Conservation (phyloP, 176 grass and related monocot genomes). For the Aegilops umbellulata region DNA sequence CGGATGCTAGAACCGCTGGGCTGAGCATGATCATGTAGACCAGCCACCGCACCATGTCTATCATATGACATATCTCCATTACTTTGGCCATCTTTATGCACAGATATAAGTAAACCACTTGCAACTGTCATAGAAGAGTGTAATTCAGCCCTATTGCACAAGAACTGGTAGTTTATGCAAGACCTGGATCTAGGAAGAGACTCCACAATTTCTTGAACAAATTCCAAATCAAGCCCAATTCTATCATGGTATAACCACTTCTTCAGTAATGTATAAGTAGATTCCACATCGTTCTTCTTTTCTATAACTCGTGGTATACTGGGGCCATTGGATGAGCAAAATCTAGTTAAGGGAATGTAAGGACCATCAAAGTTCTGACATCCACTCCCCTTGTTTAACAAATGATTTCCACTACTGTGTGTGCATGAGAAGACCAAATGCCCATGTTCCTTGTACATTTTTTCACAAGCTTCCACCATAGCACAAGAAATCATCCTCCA, state of each 20-base stretch:
- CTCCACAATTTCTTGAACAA: constrained; percentile 98
- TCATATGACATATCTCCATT: constrained; percentile 39
- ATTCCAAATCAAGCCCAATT: constrained; percentile 79
- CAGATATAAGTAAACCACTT: constrained; percentile 53
- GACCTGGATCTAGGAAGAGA: constrained; percentile 66
- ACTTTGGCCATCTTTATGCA: constrained; percentile 53
- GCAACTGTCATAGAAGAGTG: constrained; percentile 72
- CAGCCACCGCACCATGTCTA: constrained; percentile 43
- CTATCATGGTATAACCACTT: constrained; percentile 86
- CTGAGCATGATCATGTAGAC: constrained; percentile 41
- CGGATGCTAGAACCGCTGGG: constrained; percentile 31
- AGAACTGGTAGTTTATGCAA: constrained; percentile 71
- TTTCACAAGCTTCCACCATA: constrained; percentile 70
- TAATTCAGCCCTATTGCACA: constrained; percentile 60
- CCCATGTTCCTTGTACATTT: constrained; percentile 72
- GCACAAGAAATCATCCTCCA: constrained; percentile 81
- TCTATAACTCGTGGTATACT: constrained; percentile 42
- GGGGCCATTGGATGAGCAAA: constrained; percentile 64
- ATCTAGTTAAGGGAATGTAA: constrained; percentile 54
- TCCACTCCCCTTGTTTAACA: constrained; percentile 38
- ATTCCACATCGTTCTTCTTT: constrained; percentile 66
- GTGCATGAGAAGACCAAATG: constrained; percentile 70
- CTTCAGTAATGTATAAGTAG: constrained; percentile 55
- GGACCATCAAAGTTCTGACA: constrained; percentile 34
- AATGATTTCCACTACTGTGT: constrained; percentile 39